These are phyloP conservation scores for Lactuca sativa DNA, from an alignment of 129 eudicot species.

Conservation along the genomic window DNA sequence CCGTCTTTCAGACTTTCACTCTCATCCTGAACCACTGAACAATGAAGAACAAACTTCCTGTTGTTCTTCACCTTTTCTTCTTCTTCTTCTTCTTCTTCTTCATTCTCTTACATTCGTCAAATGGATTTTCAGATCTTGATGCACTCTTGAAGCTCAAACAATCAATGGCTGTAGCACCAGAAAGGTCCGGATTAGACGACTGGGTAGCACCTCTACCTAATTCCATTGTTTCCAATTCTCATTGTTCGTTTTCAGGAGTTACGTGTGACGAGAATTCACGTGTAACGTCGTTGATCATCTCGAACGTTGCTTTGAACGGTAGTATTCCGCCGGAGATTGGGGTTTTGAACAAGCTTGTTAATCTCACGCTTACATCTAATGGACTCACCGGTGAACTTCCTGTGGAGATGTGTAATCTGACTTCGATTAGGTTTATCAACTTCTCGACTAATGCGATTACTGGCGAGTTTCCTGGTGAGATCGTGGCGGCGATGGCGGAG, in stretches of 20 bases:
- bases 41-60: neutral
- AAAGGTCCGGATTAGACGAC: slow-evolving; percentile 46
- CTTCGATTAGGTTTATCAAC: slow-evolving; percentile 43
- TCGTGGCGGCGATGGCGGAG: slow-evolving; percentile 32
- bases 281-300: slow-evolving; percentile 50
- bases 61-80: neutral
- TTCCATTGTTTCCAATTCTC: slow-evolving; percentile 27
- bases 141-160: slow-evolving; percentile 56
- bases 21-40: neutral
- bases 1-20: neutral
- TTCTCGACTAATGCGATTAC: slow-evolving; percentile 49
- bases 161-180: slow-evolving; percentile 43
- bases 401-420: slow-evolving; percentile 36
- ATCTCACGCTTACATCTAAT: slow-evolving; percentile 43
- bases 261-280: slow-evolving; percentile 49
- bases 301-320: slow-evolving; percentile 53
- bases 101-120: neutral
- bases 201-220: slow-evolving; percentile 37
- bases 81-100: slow-evolving; percentile 6
- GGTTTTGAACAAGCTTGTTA: slow-evolving; percentile 41
- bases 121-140: slow-evolving; percentile 53
- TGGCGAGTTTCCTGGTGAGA: slow-evolving; percentile 54
- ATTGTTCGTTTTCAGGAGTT: slow-evolving; percentile 80
- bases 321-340: slow-evolving; percentile 64
- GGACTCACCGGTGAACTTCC: slow-evolving; percentile 79